phyloP scores from a whole-genome alignment of 2,329 filamentous ascomycete species.

The Neofusicoccum sp. region DNA sequence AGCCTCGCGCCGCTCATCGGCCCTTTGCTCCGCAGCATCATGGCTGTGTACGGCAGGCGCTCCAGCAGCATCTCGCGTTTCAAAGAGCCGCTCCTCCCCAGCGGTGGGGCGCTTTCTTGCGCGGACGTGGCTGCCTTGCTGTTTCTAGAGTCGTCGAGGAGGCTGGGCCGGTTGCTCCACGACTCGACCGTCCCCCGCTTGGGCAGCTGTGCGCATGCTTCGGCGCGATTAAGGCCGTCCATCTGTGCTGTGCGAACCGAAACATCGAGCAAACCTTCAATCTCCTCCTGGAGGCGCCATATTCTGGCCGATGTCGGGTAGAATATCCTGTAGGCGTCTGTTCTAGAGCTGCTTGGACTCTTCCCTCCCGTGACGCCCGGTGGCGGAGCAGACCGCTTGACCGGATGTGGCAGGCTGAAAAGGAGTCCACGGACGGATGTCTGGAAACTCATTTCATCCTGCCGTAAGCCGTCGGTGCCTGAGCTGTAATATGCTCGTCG shows the following conservation, averaged over 20 bases:
- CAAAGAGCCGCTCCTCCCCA: constrained; percentile 64
- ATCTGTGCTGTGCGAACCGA: constrained; percentile 61
- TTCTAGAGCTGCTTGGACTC: constrained; percentile 33
- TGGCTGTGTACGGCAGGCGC: constrained; percentile 78
- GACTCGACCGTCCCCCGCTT: constrained; percentile 31
- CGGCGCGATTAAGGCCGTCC: constrained; percentile 26
- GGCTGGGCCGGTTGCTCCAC: constrained; percentile 28
- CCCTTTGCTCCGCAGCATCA: constrained; percentile 51
- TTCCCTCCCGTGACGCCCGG: background rate
- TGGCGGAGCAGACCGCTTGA: constrained; percentile 59
- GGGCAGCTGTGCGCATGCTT: constrained; percentile 22
- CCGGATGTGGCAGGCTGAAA: constrained; percentile 80
- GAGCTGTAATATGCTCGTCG: constrained; percentile 49
- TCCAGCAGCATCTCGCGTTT: constrained; percentile 77
- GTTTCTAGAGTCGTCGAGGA: background rate
- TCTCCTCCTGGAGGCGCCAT: constrained; percentile 80
- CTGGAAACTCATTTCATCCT: constrained; percentile 93
- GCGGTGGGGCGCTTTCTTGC: constrained; percentile 25
- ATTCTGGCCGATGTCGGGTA: constrained; percentile 82
- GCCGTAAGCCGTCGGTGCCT: constrained; percentile 71
- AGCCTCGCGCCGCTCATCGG: constrained; percentile 36
- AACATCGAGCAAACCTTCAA: constrained; percentile 69
- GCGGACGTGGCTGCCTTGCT: background rate
- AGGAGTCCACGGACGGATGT: constrained; percentile 82
- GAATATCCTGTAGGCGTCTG: constrained; percentile 82